Base-by-base conservation (phyloP, 2,329 filamentous ascomycete species). In the Pezicula rhizophila region DNA sequence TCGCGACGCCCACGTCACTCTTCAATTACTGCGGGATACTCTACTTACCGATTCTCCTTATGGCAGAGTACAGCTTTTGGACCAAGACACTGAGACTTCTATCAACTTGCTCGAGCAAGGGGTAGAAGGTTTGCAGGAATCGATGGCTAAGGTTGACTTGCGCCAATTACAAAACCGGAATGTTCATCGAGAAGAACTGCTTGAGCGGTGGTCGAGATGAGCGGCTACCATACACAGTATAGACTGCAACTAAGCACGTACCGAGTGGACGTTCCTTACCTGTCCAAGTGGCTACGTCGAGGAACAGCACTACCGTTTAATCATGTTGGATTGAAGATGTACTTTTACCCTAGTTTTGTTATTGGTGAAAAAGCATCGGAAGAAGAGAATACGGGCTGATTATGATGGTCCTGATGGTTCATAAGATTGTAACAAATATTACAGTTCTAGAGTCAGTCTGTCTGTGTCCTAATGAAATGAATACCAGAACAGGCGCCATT, bases 31-130 rank as follows among this genome's bases (percentile, higher is more conserved):
- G 14, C 65, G 70, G 5, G 76, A 78, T 50, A 77, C 72, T 37
- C 63, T 81, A 1, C 63, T 80, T 2, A 74, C 75, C 0, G 78
- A 82, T 56, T 78, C 71, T 26, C 64, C 70, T 4, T 79, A 70
- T 56, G 67, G 67, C 0, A 61, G 68, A n/a, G 69, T 78, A 4
- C 68, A 66, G 38, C 68, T 82, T 5, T 64, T 73, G 5, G 79
- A 82, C 54, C 69, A 73, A 0, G 76, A 78, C 25, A 72, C 79
- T 34, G 73, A 78, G 48, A 67, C 63, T 2, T 74, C 72, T 2
- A 72, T 82, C n/a, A 60, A 62, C 12, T 50, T 46, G 17, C 58
- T 66, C 25, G 59, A 65, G 43, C 44, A 54, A 25, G 68, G 67
- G 45, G 54, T 79, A 20, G 64, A 64, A 4, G 60, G 55, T 11